Evolutionary conservation across 106 monocot genomes (phyloP).

Genomic region (Allium cepa): DNA sequence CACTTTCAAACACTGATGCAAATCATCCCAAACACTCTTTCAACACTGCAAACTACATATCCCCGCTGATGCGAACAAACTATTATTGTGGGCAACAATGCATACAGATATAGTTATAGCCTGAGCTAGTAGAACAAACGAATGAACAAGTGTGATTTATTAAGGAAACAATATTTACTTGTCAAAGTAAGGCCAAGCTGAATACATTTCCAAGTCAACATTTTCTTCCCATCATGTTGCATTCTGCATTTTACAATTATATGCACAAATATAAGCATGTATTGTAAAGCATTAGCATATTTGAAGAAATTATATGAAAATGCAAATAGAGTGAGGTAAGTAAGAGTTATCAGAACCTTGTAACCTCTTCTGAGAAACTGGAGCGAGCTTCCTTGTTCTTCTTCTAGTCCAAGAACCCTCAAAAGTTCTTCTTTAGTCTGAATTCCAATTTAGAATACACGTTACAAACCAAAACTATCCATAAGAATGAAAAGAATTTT

Average conservation of each 20-base stretch:
- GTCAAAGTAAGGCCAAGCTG: no score
- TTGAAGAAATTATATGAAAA: not conserved
- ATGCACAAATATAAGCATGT: no score
- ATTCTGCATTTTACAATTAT: slow-evolving; percentile 61
- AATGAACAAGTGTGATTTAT: slow-evolving; percentile 64
- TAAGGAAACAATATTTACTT: slow-evolving; percentile 30
- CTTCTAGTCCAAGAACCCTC: slow-evolving; percentile 87
- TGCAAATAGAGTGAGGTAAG: not conserved
- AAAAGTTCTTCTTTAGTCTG: slow-evolving; percentile 94
- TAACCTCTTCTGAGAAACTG: slow-evolving; percentile 95
- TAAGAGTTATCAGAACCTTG: slow-evolving; percentile 47
- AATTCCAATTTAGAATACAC: not conserved
- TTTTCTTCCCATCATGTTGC: slow-evolving; percentile 99
- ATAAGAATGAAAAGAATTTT: not conserved
- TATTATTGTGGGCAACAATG: slow-evolving; percentile 89
- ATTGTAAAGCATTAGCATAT: no score
- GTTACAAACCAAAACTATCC: not conserved
- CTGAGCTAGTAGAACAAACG: slow-evolving; percentile 82
- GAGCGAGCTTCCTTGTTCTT: slow-evolving; percentile 93
- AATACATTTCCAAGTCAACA: slow-evolving; percentile 66
- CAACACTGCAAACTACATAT: no score
- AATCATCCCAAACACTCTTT: no score
- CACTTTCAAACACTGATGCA: no score
- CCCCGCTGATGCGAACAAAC: slow-evolving; percentile 58
- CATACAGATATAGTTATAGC: slow-evolving; percentile 85